Base-by-base conservation (phyloP, 2,329 filamentous ascomycete genomes). In the Cladorrhinum sp. region DNA sequence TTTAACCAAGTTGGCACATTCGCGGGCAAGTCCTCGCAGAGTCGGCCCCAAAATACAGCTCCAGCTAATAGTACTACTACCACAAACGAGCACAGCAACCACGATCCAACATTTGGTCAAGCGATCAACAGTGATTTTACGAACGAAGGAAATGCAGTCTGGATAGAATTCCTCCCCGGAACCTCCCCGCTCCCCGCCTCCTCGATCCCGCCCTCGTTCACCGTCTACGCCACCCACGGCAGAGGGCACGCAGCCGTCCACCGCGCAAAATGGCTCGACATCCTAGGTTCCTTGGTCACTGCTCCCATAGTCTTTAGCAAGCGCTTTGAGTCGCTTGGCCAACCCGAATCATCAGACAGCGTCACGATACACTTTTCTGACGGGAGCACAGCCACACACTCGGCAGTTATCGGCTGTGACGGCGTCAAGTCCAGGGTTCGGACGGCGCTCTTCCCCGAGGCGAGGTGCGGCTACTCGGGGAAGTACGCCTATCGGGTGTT, bases 371-470 rank as follows among this genome's bases (percentile, higher is more conserved):
- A 50, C 52, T 72, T 73, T 59, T 55, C 33, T n/a, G 71, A 73
- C 30, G 70, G 69, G 4, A 71, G 64, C 0, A 64, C 62, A 18
- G 71, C 68, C 2, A 65, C 67, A 58, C 72, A 70, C 4, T 71
- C 73, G 53, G 69, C 68, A 7, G 67, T 84, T 0, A 72, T 87
- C 46, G 84, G 82, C 1, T 86, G 83, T 65, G 85, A 88, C 69
- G 85, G 85, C 0, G 84, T 88, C 67, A 86, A 86, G 69, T 82
- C 80, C 1, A 75, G 76, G 26, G 79, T 81, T 2, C 74, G 86
- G 16, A 71, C 79, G 24, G 69, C 84, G 1, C 71, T 89, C 6
- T 73, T 87, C 0, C 81, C 80, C 0, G 81, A 79, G 1, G 77
- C 61, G 64, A 83, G n/a, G 69, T 77, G 71, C 21, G 69, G 66